Evolutionary conservation across 2,329 filamentous ascomycete genomes (phyloP).

Genomic region (Penicillium rolfsii): DNA sequence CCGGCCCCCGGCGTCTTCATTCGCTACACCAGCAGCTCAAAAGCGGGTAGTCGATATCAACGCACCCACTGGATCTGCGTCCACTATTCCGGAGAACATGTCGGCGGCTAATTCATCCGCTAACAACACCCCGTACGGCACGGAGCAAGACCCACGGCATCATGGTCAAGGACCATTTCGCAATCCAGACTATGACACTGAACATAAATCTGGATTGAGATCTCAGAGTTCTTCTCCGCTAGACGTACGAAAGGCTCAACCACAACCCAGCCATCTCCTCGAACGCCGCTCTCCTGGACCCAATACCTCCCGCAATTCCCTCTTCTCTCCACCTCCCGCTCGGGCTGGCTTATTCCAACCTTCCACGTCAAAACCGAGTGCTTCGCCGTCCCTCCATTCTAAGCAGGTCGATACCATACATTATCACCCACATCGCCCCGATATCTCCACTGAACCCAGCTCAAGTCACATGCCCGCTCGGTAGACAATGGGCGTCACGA

Average conservation of each 20-base stretch:
- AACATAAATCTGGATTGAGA: constrained; percentile 41
- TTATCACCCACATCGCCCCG: constrained; percentile 32
- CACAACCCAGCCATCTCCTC: constrained; percentile 27
- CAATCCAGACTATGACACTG: constrained; percentile 40
- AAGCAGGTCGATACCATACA: constrained; percentile 39
- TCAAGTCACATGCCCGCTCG: constrained; percentile 40
- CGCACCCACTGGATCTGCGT: constrained; percentile 51
- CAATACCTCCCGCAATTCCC: constrained; percentile 31
- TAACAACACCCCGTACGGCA: constrained; percentile 49
- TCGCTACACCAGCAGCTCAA: constrained; percentile 49
- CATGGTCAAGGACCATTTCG: constrained; percentile 31
- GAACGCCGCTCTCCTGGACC: constrained; percentile 34
- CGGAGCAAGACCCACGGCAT: constrained; percentile 39
- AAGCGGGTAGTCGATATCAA: constrained; percentile 48
- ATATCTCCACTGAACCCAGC: constrained; percentile 34
- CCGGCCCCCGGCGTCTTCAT: constrained; percentile 41
- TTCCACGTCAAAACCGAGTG: constrained; percentile 34
- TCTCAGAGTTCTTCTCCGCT: constrained; percentile 45
- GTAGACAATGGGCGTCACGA: constrained; percentile 20
- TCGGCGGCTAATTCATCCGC: constrained; percentile 49
- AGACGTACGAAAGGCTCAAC: constrained; percentile 45
- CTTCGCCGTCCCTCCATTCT: constrained; percentile 36
- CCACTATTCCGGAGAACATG: constrained; percentile 50
- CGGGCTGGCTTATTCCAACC: constrained; percentile 42
- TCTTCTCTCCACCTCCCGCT: constrained; percentile 40